phyloP scores from a whole-genome alignment of 2,329 filamentous ascomycete species.

The Myotisia sp. region DNA sequence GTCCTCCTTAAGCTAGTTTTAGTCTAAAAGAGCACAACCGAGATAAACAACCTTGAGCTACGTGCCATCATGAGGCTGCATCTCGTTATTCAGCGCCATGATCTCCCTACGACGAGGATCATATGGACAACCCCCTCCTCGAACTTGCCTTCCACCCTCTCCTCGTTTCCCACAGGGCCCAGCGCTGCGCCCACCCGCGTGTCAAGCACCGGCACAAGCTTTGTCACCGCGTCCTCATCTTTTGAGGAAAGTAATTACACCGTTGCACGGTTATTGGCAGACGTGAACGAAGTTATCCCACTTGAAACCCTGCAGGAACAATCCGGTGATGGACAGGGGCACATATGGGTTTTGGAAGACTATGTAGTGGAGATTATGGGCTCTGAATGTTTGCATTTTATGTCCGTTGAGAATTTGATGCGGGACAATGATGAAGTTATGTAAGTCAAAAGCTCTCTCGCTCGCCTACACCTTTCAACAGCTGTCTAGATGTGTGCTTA shows the following conservation, averaged over 20 bases:
- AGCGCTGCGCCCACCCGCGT: conserved; percentile 17
- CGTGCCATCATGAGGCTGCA: conserved; percentile 53
- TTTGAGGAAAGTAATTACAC: conserved; percentile 41
- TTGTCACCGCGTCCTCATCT: conserved; percentile 11
- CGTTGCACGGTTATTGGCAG: conserved; percentile 59
- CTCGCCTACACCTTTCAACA: not conserved
- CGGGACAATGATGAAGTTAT: conserved; percentile 73
- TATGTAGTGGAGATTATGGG: conserved; percentile 71
- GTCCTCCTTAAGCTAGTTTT: too few relatives aligned
- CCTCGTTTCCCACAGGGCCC: conserved; percentile 17
- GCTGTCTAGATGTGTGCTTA: not conserved
- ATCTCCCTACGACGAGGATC: conserved; percentile 55
- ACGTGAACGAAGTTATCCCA: conserved; percentile 66
- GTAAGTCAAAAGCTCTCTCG: conserved; percentile 35
- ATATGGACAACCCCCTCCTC: conserved; percentile 48
- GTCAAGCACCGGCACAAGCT: conserved; percentile 23
- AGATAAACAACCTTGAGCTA: not conserved
- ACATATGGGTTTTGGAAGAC: conserved; percentile 73
- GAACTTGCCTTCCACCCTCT: conserved; percentile 15
- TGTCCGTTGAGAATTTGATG: conserved; percentile 53
- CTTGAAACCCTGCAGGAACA: conserved; percentile 49
- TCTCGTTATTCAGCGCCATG: conserved; percentile 57
- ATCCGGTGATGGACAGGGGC: conserved; percentile 14
- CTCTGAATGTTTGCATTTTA: conserved; percentile 82
- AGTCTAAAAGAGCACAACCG: not conserved